Base-by-base conservation (phyloP, 495 filamentous ascomycete genomes). In the Aspergillus coremiiformis region DNA sequence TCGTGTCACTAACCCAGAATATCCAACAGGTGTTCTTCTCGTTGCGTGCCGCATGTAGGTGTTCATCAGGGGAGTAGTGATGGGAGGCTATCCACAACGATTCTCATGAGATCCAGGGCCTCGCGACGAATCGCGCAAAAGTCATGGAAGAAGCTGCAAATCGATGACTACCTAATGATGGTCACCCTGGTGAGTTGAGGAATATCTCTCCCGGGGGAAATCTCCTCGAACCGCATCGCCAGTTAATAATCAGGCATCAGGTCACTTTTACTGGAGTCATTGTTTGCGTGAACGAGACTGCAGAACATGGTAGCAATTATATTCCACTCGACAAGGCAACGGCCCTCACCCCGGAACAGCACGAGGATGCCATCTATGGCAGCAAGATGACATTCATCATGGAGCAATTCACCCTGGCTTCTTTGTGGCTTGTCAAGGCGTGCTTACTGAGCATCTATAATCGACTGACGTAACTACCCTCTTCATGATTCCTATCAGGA, bases 301-400 rank as follows among this genome's bases (percentile, higher is more conserved):
- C 43, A 10, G 8, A 17, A 9, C 15, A 46, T 17, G 43, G 43
- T 1, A 46, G 43, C n/a, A 46, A 27, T 9, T 46, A 46, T 29
- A 11, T 46, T 8, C 24, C 43, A 14, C 21, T 19, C 9, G 43
- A 17, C 6, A 17, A 26, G 15, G 43, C 43, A 12, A 9, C 4
- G 4, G 9, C 21, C 1, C 43, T 46, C 8, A 29, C 21, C 3
- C 5, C 10, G 43, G 24, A 46, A 27, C 1, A 17, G 3, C 21
- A 14, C n/a, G 22, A 29, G 24, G 21, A 24, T 24, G 43, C 43
- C 3, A 19, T 46, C 43, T 46, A 19, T 6, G 43, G 43, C 8
- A 46, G 43, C 24, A 46, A 46, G 43, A 46, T 46, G 43, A 46
- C 43, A 4, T 46, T 46, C 21, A 19, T 19, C 10, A 21, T 46